phyloP scores from a whole-genome alignment of 805 yeast species.

The Kodamaea laetipori region DNA sequence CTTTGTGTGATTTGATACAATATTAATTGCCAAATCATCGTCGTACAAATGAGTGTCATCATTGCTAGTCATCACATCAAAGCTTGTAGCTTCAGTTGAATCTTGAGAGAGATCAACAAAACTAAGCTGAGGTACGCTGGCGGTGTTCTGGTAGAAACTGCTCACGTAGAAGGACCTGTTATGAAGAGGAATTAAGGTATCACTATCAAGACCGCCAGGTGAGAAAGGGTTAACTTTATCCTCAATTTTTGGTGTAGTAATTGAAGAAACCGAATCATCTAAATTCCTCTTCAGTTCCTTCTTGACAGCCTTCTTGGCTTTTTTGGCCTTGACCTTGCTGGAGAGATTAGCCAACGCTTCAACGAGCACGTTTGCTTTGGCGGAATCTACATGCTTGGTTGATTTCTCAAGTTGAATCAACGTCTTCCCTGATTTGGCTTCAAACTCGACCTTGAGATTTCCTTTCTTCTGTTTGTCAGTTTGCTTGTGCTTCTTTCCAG shows the following conservation, averaged over 20 bases:
- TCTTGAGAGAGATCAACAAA: slow-evolving; percentile 14
- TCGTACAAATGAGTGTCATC: slow-evolving; percentile 21
- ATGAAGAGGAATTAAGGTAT: slow-evolving; percentile 26
- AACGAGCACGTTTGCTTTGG: background rate
- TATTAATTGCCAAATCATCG: slow-evolving; percentile 34
- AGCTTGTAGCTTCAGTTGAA: background rate
- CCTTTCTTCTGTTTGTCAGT: slow-evolving; percentile 1
- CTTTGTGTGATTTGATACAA: slow-evolving; percentile 30
- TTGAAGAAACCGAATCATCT: too few relatives aligned
- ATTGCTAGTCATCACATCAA: slow-evolving; percentile 19
- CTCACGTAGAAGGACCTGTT: slow-evolving; percentile 21
- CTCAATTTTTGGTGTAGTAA: too few relatives aligned
- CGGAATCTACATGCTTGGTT: background rate
- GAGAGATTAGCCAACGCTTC: background rate
- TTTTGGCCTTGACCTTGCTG: background rate
- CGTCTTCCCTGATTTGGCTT: background rate
- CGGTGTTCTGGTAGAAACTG: slow-evolving; percentile 19
- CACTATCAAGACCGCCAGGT: slow-evolving; percentile 38
- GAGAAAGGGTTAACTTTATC: slow-evolving; percentile 30
- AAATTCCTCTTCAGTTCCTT: background rate
- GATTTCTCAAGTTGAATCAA: background rate
- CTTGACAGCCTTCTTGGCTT: slow-evolving; percentile 11
- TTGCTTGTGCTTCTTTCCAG: too few relatives aligned
- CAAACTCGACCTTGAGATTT: background rate
- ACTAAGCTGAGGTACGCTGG: slow-evolving; percentile 23